Conservation (phyloP, 441 rosid genomes). For the Euphorbia schlechtendalii region DNA sequence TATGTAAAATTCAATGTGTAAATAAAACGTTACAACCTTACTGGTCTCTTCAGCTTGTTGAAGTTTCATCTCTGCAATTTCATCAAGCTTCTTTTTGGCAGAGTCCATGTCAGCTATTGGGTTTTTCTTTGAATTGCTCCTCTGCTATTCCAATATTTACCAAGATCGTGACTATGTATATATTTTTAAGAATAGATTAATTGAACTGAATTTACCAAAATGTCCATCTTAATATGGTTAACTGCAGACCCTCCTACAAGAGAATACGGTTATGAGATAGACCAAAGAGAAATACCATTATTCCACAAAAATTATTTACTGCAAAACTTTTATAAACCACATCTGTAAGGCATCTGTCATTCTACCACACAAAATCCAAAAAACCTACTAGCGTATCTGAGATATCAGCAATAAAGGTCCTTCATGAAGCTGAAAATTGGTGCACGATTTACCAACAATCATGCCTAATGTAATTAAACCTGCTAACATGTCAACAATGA, state of each 20-base stretch:
- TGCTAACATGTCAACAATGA: neutral
- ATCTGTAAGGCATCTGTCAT: neutral
- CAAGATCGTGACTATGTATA: constrained; percentile 7
- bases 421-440: neutral
- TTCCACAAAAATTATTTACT: neutral
- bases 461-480: neutral
- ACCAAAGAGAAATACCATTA: neutral
- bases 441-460: neutral
- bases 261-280: constrained; percentile 12
- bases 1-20: neutral
- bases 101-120: constrained; percentile 33
- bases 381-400: neutral
- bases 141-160: constrained; percentile 20
- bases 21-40: constrained; percentile 33
- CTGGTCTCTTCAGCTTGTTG: constrained; percentile 34
- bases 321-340: neutral
- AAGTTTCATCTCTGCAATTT: constrained; percentile 35
- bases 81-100: constrained; percentile 47
- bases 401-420: neutral
- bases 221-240: constrained; percentile 7
- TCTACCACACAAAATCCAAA: constrained; percentile 3
- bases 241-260: constrained; percentile 24
- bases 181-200: constrained; percentile 1
- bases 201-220: constrained; percentile 24
- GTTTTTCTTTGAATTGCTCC: constrained; percentile 24